A percentile compares a stretch with the other conserved stretches of the same genome.
These are phyloP conservation scores for Cryptomeria japonica DNA, from an alignment of 75 land plant genomes.

Conservation along the genomic window DNA sequence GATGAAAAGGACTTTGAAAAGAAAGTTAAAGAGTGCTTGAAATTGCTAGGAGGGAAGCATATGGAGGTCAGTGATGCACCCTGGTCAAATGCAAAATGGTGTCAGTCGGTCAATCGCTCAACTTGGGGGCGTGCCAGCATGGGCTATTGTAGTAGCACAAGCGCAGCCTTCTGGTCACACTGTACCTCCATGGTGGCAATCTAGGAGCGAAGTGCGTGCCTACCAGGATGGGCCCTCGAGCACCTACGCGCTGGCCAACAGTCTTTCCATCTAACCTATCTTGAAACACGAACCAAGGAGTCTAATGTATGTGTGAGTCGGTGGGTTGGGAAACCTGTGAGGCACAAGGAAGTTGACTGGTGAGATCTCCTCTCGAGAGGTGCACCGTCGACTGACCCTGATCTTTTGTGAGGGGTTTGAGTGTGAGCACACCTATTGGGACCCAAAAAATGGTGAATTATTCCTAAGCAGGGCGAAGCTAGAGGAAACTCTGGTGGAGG, in stretches of 20 bases:
- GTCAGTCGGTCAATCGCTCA: neutral
- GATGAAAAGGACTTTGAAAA: too few species aligned
- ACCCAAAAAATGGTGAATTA: slow-evolving; percentile 3
- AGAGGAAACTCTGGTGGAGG: slow-evolving; percentile 39
- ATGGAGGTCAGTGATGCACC: neutral
- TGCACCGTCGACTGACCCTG: neutral
- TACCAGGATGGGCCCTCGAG: neutral
- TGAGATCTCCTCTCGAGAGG: too few species aligned
- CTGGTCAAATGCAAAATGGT: neutral
- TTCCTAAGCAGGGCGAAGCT: slow-evolving; percentile 24
- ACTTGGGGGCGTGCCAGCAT: slow-evolving; percentile 8
- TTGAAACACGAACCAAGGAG: slow-evolving; percentile 32
- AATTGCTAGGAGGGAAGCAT: too few species aligned
- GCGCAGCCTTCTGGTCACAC: neutral
- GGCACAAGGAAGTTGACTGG: neutral
- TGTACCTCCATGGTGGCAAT: neutral
- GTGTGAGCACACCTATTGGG: neutral
- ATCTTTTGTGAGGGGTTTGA: neutral
- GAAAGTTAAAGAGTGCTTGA: too few species aligned
- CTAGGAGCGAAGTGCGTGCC: neutral
- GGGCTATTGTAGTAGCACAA: slow-evolving; percentile 15
- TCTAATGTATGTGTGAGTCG: neutral
- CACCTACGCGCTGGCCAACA: slow-evolving; percentile 19
- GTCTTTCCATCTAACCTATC: slow-evolving; percentile 31
- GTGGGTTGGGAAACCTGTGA: neutral